A percentile compares a stretch with the other conserved stretches of the same genome.
Evolutionary conservation across 495 filamentous ascomycete genomes (phyloP).

Genomic region (Annulohypoxylon maeteangense): DNA sequence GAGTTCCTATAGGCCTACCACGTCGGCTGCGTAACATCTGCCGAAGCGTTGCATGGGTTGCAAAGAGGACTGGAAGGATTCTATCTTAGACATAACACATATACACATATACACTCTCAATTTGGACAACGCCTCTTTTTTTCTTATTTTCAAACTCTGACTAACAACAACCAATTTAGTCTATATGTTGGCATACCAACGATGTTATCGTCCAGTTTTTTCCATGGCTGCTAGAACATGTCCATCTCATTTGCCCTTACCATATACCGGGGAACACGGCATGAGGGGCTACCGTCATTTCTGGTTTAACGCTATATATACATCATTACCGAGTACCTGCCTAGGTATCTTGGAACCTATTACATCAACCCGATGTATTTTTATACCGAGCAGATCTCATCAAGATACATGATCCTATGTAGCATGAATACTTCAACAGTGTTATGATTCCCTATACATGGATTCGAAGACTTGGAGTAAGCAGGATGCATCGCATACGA

Average conservation of each 20-base stretch:
- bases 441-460: neutral
- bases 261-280: slow-evolving; percentile 4
- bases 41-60: slow-evolving; percentile 15
- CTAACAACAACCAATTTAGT: slow-evolving; percentile 22
- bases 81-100: neutral
- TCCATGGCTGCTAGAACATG: neutral
- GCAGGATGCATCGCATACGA: slow-evolving; percentile 18
- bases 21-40: slow-evolving; percentile 19
- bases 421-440: neutral
- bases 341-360: neutral
- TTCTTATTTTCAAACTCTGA: neutral
- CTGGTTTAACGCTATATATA: slow-evolving; percentile 1
- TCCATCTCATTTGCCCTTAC: neutral
- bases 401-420: neutral
- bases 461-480: slow-evolving; percentile 7
- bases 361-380: slow-evolving; percentile 1
- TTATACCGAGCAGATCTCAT: neutral
- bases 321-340: too few relatives aligned
- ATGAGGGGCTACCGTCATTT: neutral
- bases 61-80: slow-evolving; percentile 7
- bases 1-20: slow-evolving; percentile 33
- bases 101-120: neutral
- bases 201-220: neutral
- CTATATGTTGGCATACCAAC: neutral
- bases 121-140: slow-evolving; percentile 2